Base-by-base conservation (phyloP, 1,139 yeast species). In the Candida smagusa region DNA sequence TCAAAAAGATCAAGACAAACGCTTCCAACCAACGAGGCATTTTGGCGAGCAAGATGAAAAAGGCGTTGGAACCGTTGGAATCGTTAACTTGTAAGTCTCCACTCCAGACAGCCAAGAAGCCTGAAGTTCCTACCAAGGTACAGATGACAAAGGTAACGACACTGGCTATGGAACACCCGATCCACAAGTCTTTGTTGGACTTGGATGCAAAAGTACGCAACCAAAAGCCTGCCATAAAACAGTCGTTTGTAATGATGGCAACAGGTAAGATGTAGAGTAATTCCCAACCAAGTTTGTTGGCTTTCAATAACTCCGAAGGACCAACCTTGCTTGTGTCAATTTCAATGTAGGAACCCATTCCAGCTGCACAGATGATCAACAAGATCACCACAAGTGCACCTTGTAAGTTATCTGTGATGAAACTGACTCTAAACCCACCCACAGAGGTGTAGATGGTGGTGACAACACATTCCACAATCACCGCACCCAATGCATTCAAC, bases 141-240 rank as follows among this genome's bases (percentile, higher is more conserved):
- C 82, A 77, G 42, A 88, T 72, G 13, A 71, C 67, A 41, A 84
- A 77, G 31, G 81, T 68, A 27, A 84, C 74, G 41, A 84, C 55
- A 0, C 92, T 74, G 1, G 96, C 95, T 43, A 89, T 63, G 2
- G 81, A 68, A 38, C 90, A 79, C 16, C 95, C 95, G 49, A 86
- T 75, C 59, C 76, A 63, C 52, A 90, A 71, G 54, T 89, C 96
- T 50, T 71, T 79, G 59, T 88, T 79, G 8, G 89, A 67, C 45
- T 79, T 77, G 11, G 96, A 83, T 3, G 97, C 96, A 68, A 90
- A 90, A 0, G 97, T 85, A 54, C 97, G 74, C 47, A 90, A 67
- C 97, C 97, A 90, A 58, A 89, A 89, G 0, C 96, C 96, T 26
- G 95, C 79, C 74, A 90, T 68, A 59, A 90, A 89, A 54, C 90